Evolutionary conservation across 2,329 filamentous ascomycete species (phyloP), one percentile per base, ranked within the genome.

Genomic region (Neoscytalidium dimidiatum): DNA sequence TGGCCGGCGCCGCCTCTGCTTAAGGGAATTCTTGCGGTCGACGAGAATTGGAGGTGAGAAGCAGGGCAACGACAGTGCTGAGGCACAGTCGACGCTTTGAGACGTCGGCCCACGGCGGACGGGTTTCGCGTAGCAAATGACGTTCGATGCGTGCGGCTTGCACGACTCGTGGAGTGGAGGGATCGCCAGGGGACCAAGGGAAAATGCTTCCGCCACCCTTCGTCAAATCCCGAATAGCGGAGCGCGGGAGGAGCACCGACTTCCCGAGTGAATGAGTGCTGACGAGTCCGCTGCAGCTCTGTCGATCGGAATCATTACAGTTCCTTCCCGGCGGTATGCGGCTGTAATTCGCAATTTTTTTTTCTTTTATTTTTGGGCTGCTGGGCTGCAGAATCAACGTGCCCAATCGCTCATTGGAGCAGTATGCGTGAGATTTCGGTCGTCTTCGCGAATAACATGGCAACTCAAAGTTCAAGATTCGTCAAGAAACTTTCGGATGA

Each of bases 181-280:
- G 53, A 58, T 58, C 53, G 53, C 53, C 53, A 58, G 53, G 53
- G 26, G 35, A 53, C 33, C 28, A 48, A 17, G n/a, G n/a, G n/a
- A n/a, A 46, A 31, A 29, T 21, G n/a, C 35, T 14, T 17, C 33
- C 35, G 35, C 35, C 19, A n/a, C 21, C 21, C 17, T 8, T 43
- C 17, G 21, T 26, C 21, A 29, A 28, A 23, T 3, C 11, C 19
- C 31, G 23, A n/a, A 19, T 19, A 28, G 31, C 31, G 28, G 7
- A 23, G 49, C 31, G 35, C 35, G 53, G 53, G 21, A 44, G 23
- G 17, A 29, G 35, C 35, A 58, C 53, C 35, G 53, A n/a, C 29
- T 3, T n/a, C 23, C 35, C 35, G 33, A 21, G 52, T 43, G 52
- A 35, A 38, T 33, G 14, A 38, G 9, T 26, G 35, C 35, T 31